Conservation (phyloP, 2,329 filamentous ascomycete species). For the Claviceps lovelessii region DNA sequence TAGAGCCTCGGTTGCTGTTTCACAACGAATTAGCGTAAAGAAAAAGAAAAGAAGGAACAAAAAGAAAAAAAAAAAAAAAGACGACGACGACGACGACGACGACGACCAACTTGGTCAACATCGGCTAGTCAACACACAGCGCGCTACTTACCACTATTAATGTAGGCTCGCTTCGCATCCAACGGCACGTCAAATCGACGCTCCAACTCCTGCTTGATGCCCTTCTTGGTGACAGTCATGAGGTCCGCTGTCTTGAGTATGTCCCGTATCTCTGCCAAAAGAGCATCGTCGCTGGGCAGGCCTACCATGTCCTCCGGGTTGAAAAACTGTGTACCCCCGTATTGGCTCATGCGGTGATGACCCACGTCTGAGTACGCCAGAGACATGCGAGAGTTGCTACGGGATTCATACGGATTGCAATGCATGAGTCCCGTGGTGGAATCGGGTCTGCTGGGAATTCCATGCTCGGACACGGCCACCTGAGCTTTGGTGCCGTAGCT, state of each 20-base stretch:
- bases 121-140: not conserved
- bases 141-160: slow-evolving; percentile 64
- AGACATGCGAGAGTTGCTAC: slow-evolving; percentile 56
- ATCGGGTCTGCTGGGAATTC: slow-evolving; percentile 41
- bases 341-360: slow-evolving; percentile 45
- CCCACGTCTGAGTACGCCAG: slow-evolving; percentile 59
- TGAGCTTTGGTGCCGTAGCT: slow-evolving; percentile 82
- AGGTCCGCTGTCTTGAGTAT: slow-evolving; percentile 83
- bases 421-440: slow-evolving; percentile 39
- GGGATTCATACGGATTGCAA: slow-evolving; percentile 36
- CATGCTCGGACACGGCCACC: slow-evolving; percentile 55
- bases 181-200: slow-evolving; percentile 74
- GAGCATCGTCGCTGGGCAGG: slow-evolving; percentile 74
- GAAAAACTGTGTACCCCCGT: slow-evolving; percentile 44
- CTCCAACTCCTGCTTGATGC: slow-evolving; percentile 87
- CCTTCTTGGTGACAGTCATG: slow-evolving; percentile 98
- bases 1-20: slow-evolving; percentile 58
- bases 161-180: slow-evolving; percentile 81
- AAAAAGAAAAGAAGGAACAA: not conserved
- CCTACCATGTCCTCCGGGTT: slow-evolving; percentile 54
- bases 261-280: slow-evolving; percentile 86
- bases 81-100: not conserved
- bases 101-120: not conserved
- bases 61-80: not conserved
- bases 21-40: not conserved